Conservation (phyloP, 768 basidiomycete genomes). For the Serpula lacrymans region DNA sequence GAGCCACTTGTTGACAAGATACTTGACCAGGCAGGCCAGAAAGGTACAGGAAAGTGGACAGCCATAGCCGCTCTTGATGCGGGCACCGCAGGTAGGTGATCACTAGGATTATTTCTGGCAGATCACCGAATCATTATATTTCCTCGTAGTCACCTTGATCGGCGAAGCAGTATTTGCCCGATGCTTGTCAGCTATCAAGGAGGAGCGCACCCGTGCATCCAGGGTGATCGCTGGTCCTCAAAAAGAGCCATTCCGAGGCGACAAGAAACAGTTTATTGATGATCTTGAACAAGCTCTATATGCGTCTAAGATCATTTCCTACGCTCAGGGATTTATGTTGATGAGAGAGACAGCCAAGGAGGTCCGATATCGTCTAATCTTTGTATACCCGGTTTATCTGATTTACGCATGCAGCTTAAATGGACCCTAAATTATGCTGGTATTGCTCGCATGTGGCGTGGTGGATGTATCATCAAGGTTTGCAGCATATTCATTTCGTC, state of each 20-base stretch:
- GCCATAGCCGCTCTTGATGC: conserved; percentile 95
- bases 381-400: neutral
- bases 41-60: conserved; percentile 99
- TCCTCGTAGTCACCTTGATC: conserved; percentile 83
- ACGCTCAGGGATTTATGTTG: conserved; percentile 99
- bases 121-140: conserved; percentile 9
- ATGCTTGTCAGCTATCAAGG: conserved; percentile 95
- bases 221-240: conserved; percentile 88
- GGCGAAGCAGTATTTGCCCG: conserved; percentile 99
- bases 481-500: conserved; percentile 18
- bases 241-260: conserved; percentile 91
- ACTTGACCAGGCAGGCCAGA: conserved; percentile 94
- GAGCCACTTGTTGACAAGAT: conserved; percentile 90
- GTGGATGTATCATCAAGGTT: conserved; percentile 98
- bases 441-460: conserved; percentile 99
- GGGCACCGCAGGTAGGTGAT: conserved; percentile 69
- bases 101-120: conserved; percentile 6
- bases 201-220: conserved; percentile 91
- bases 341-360: conserved; percentile 98
- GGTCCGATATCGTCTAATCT: conserved; percentile 33
- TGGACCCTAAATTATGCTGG: conserved; percentile 98
- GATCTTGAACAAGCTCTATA: conserved; percentile 99
- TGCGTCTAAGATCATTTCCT: conserved; percentile 99
- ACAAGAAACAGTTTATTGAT: conserved; percentile 98
- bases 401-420: conserved; percentile 39